Evolutionary conservation across 108 stramenopile genomes (phyloP).

Genomic region (Craspedostauros australis): DNA sequence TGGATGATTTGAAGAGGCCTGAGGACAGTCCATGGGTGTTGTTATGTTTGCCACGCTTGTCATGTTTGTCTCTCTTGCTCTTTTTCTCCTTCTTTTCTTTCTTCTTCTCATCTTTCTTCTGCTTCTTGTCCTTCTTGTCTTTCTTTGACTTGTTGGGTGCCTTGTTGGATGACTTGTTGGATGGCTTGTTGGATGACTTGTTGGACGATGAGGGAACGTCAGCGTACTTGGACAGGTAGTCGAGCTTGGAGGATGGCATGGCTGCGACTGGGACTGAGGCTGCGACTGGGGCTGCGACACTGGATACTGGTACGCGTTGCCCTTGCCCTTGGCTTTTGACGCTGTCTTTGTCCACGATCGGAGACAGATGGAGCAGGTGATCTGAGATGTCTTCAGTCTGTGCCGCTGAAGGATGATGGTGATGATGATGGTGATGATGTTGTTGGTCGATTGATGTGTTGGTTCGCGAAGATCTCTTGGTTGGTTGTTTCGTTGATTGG

Average conservation of each 20-base stretch:
- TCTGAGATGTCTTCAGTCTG: not conserved
- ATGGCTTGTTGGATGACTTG: no score
- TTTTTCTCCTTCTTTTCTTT: slow-evolving; percentile 7
- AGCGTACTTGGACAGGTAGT: slow-evolving; percentile 49
- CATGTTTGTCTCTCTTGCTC: not conserved
- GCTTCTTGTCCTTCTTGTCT: slow-evolving; percentile 16
- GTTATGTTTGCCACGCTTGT: no score
- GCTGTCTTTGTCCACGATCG: not conserved
- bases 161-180: no score
- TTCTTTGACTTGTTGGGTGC: not conserved
- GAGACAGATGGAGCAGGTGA: not conserved
- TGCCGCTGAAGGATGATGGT: not conserved
- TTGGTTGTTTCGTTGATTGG: no score
- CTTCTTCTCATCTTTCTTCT: slow-evolving; percentile 13
- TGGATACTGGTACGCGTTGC: not conserved
- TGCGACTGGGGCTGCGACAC: not conserved
- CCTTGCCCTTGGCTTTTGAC: not conserved
- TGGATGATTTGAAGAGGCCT: no score
- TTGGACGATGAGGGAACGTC: no score
- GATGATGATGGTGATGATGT: not conserved
- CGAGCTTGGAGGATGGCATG: slow-evolving; percentile 32
- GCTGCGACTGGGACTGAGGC: not conserved
- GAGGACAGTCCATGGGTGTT: no score
- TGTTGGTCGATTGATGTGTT: not conserved
- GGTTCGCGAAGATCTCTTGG: no score